A percentile compares a stretch with the other conserved stretches of the same genome.
Conservation (phyloP, 2,329 filamentous ascomycete species). For the Calonectria crousiana region DNA sequence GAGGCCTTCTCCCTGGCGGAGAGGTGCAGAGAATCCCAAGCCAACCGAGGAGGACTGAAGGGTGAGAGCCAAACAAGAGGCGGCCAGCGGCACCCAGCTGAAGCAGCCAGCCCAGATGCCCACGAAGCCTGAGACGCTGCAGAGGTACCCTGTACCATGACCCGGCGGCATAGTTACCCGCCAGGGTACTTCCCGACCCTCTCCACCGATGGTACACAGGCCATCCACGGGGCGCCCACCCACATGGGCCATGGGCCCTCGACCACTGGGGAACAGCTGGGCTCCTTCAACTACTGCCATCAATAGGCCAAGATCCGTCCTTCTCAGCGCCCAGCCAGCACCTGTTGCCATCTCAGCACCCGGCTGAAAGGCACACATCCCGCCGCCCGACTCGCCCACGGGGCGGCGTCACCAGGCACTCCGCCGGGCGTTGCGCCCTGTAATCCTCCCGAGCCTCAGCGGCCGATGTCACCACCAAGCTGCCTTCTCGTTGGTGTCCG, state of each 20-base stretch:
- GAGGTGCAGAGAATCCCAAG: neutral
- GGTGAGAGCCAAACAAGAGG: neutral
- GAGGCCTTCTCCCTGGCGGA: neutral
- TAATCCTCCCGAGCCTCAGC: neutral
- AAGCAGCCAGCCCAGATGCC: neutral
- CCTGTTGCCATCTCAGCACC: slow-evolving; percentile 8
- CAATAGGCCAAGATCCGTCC: slow-evolving; percentile 1
- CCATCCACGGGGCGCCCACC: slow-evolving; percentile 12
- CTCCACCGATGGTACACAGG: slow-evolving; percentile 4
- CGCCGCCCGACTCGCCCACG: neutral
- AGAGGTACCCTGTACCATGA: slow-evolving; percentile 21
- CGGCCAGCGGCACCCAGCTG: neutral
- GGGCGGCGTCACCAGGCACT: too few species aligned
- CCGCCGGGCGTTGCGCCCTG: neutral
- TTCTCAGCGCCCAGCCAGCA: neutral
- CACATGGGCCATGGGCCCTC: slow-evolving; percentile 8
- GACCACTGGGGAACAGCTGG: slow-evolving; percentile 16
- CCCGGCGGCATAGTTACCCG: slow-evolving; percentile 10
- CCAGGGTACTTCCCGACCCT: slow-evolving; percentile 4
- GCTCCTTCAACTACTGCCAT: neutral
- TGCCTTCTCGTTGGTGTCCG: neutral
- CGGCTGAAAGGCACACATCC: neutral
- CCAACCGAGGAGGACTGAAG: too few species aligned
- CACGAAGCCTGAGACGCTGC: neutral
- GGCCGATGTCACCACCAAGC: neutral